Evolutionary conservation across 2,329 filamentous ascomycete species (phyloP).

Genomic region (Phoma herbarum): DNA sequence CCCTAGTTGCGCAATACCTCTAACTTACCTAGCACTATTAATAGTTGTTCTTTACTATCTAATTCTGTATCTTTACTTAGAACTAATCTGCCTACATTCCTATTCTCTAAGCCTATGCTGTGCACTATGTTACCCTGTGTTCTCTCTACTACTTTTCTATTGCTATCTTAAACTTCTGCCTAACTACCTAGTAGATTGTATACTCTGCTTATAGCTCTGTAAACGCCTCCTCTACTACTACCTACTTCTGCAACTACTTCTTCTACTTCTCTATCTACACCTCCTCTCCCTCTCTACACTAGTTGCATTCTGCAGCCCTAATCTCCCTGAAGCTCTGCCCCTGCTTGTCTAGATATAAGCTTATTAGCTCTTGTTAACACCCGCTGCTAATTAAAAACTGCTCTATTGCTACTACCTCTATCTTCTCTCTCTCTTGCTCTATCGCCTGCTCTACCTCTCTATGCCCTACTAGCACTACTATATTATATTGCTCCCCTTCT

Average conservation of each 20-base stretch:
- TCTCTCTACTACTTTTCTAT: background rate
- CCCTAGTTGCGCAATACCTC: background rate
- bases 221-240: background rate
- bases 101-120: background rate
- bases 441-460: constrained; percentile 7
- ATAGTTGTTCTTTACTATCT: background rate
- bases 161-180: background rate
- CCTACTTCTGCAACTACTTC: background rate
- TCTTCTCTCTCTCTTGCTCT: background rate
- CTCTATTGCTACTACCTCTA: constrained; percentile 8
- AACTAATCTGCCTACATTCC: background rate
- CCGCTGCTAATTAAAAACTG: background rate
- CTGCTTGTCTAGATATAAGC: constrained; percentile 1
- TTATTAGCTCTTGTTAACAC: constrained; percentile 12
- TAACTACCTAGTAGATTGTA: background rate
- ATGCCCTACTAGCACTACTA: constrained; percentile 12
- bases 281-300: background rate
- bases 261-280: background rate
- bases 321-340: background rate
- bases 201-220: background rate
- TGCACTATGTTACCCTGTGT: background rate
- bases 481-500: constrained; percentile 8
- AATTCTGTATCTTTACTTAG: background rate
- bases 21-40: background rate
- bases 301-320: background rate